These are phyloP conservation scores for Aquilaria yunnanensis DNA, from an alignment of 345 rosid species.

Conservation along the genomic window DNA sequence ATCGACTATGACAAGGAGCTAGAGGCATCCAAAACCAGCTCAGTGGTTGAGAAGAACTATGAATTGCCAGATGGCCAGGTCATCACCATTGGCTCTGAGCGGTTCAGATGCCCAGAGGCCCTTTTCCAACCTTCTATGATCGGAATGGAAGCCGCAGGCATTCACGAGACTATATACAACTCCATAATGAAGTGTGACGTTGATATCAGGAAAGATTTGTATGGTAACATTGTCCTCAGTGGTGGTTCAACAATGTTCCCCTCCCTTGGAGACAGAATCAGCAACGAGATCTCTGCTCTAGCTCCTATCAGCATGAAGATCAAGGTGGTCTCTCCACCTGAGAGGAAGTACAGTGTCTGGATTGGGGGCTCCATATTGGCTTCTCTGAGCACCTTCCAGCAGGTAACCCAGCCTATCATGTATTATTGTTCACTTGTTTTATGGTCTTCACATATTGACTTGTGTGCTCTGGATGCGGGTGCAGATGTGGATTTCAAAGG, in stretches of 20 bases:
- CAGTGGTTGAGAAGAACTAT: slow-evolving; percentile 80
- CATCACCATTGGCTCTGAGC: slow-evolving; percentile 86
- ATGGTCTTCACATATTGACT: background rate
- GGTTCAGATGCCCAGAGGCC: slow-evolving; percentile 94
- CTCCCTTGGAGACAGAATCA: slow-evolving; percentile 86
- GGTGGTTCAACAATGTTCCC: slow-evolving; percentile 97
- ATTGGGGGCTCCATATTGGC: slow-evolving; percentile 92
- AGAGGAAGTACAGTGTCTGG: slow-evolving; percentile 95
- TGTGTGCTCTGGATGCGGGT: slow-evolving; percentile 5
- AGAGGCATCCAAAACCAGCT: slow-evolving; percentile 80
- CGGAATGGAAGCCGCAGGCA: slow-evolving; percentile 94
- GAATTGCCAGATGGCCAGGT: slow-evolving; percentile 89
- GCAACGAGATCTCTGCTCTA: slow-evolving; percentile 85
- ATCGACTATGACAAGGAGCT: slow-evolving; percentile 93
- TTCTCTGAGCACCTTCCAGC: slow-evolving; percentile 96
- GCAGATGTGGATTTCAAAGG: slow-evolving; percentile 97
- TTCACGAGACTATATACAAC: slow-evolving; percentile 87
- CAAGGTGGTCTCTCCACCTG: slow-evolving; percentile 90
- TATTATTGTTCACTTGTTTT: background rate
- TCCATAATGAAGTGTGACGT: slow-evolving; percentile 96
- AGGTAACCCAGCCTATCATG: slow-evolving; percentile 31
- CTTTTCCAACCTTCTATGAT: slow-evolving; percentile 95
- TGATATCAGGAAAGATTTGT: slow-evolving; percentile 81
- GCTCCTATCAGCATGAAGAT: slow-evolving; percentile 98
- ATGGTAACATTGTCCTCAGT: slow-evolving; percentile 87